Evolutionary conservation across 2,329 filamentous ascomycete genomes (phyloP).

Genomic region (Claviceps africana): DNA sequence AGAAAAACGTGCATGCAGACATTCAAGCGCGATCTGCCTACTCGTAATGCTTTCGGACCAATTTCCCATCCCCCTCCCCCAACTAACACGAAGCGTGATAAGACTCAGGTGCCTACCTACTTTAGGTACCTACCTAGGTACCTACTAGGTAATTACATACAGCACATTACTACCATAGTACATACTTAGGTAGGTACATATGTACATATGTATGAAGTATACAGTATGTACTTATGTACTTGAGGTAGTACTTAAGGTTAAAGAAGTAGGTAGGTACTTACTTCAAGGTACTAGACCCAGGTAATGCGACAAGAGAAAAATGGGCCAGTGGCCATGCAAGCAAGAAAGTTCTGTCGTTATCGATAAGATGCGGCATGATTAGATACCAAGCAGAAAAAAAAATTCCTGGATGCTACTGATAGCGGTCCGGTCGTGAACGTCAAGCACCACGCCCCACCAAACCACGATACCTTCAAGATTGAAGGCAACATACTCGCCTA

Average conservation of each 20-base stretch:
- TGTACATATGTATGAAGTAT: no score
- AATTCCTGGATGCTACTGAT: neutral
- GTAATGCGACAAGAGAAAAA: neutral
- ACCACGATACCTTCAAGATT: neutral
- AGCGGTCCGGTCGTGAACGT: neutral
- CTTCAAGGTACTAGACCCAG: no score
- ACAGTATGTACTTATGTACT: no score
- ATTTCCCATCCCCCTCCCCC: no score
- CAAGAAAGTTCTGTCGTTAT: neutral
- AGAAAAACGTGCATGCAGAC: neutral
- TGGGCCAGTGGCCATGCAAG: neutral
- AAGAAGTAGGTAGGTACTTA: no score
- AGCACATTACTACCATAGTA: no score
- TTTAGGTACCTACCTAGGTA: no score
- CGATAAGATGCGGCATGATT: neutral
- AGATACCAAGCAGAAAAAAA: neutral
- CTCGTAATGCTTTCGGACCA: neutral
- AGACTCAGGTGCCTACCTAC: no score
- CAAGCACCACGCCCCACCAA: conserved; percentile 4
- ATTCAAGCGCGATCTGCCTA: neutral
- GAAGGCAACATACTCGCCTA: neutral
- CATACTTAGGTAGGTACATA: no score
- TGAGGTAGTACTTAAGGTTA: no score
- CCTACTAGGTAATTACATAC: no score
- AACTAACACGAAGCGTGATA: neutral